phyloP scores from a whole-genome alignment of 371 early-diverging fungal species.

The Lichtheimia corymbifera region DNA sequence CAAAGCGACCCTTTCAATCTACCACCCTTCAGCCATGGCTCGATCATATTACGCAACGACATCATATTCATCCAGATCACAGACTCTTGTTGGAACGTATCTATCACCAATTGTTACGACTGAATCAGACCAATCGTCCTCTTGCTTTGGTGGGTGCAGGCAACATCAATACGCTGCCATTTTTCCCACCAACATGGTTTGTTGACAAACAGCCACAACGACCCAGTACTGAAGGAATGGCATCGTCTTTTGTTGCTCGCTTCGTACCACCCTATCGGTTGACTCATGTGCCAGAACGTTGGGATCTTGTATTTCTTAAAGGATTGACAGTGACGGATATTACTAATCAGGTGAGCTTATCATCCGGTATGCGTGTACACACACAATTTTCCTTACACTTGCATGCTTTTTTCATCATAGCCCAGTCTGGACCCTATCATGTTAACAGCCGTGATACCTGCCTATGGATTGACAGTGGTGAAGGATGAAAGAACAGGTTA shows the following conservation, averaged over 20 bases:
- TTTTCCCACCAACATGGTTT: constrained; percentile 47
- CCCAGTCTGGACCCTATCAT: constrained; percentile 31
- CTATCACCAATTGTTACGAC: constrained; percentile 30
- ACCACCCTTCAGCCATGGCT: constrained; percentile 35
- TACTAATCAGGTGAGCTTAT: constrained; percentile 30
- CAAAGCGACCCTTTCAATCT: constrained; percentile 11
- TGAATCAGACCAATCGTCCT: constrained; percentile 38
- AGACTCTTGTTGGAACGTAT: constrained; percentile 32
- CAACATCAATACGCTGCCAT: constrained; percentile 31
- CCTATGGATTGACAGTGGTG: constrained; percentile 39
- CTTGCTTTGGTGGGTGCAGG: constrained; percentile 31
- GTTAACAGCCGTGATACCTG: constrained; percentile 24
- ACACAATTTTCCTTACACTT: not conserved
- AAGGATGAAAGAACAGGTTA: constrained; percentile 30
- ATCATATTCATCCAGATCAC: constrained; percentile 38
- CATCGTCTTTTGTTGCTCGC: constrained; percentile 41
- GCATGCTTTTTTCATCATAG: constrained; percentile 11
- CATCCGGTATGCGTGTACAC: not conserved
- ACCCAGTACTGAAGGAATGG: constrained; percentile 30
- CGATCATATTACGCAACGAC: constrained; percentile 25
- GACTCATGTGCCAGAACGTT: constrained; percentile 38
- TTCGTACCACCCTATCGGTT: constrained; percentile 45
- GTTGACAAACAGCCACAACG: constrained; percentile 30
- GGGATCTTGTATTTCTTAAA: constrained; percentile 47
- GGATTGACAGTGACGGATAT: constrained; percentile 37